These are phyloP conservation scores for Kentomonas sorsogonicus DNA, from an alignment of 208 protist genomes.

Conservation along the genomic window DNA sequence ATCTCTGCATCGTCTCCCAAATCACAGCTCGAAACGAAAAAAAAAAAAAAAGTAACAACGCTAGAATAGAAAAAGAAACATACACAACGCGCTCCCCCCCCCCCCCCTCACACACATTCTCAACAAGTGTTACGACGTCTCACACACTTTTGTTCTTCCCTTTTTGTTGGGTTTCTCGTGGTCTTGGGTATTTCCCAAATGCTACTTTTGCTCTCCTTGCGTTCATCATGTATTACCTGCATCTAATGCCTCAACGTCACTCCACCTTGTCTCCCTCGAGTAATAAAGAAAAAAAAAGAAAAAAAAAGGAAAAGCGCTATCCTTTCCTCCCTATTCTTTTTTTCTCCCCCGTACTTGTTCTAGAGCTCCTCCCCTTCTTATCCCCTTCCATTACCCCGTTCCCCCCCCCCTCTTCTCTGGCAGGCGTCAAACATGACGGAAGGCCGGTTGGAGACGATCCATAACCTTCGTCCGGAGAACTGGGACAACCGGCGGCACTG, in stretches of 20 bases:
- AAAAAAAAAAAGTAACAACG: background rate
- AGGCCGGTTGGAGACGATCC: conserved; percentile 81
- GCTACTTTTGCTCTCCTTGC: too few species aligned
- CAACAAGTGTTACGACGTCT: too few species aligned
- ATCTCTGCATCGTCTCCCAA: too few species aligned
- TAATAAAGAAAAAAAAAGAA: conserved; percentile 11
- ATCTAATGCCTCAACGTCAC: too few species aligned
- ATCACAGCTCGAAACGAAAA: background rate
- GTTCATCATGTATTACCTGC: too few species aligned
- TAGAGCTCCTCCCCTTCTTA: conserved; percentile 11
- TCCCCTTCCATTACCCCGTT: background rate
- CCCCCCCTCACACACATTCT: conserved; percentile 8
- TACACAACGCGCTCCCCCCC: background rate
- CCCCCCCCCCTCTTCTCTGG: background rate
- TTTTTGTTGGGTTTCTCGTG: too few species aligned
- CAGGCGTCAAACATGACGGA: conserved; percentile 61
- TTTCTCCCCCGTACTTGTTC: background rate
- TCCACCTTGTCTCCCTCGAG: too few species aligned
- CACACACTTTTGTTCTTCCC: too few species aligned
- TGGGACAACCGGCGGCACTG: conserved; percentile 88
- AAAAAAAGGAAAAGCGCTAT: background rate
- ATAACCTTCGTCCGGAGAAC: conserved; percentile 88
- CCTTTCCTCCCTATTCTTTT: conserved; percentile 3
- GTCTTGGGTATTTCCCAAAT: too few species aligned
- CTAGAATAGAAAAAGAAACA: background rate